A percentile compares a stretch with the other conserved stretches of the same genome.
Evolutionary conservation across 1,284 basidiomycete genomes (phyloP).

Genomic region (Trichosporon ovoides): DNA sequence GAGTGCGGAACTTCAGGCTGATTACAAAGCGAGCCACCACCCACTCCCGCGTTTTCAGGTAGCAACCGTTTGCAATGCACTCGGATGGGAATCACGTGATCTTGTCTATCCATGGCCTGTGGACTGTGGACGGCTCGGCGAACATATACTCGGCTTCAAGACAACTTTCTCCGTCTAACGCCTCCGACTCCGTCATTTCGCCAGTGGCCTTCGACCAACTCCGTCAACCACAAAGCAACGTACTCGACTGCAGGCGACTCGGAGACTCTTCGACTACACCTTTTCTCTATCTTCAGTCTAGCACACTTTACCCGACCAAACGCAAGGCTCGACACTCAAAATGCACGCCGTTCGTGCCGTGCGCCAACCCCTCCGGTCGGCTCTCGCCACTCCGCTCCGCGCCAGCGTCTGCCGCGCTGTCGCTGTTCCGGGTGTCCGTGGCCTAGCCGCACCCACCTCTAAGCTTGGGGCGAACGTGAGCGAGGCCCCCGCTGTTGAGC

Average conservation of each 20-base stretch:
- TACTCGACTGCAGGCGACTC: background rate
- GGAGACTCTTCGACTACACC: background rate
- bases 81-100: no score
- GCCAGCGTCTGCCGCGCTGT: background rate
- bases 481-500: background rate
- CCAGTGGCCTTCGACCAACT: background rate
- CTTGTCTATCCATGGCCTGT: no score
- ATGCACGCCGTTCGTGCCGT: constrained; percentile 3
- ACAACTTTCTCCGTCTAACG: constrained; percentile 2
- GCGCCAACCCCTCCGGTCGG: background rate
- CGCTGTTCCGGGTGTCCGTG: background rate
- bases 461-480: background rate
- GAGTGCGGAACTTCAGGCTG: no score
- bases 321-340: background rate
- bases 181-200: background rate
- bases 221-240: background rate
- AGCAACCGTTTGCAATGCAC: background rate
- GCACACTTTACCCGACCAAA: background rate
- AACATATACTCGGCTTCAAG: background rate
- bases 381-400: constrained; percentile 6
- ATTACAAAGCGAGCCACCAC: no score
- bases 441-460: background rate
- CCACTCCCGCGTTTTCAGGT: no score
- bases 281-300: background rate
- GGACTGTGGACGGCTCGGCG: background rate